These are phyloP conservation scores for Fusarium sp. DNA, from an alignment of 2,329 filamentous ascomycete genomes.

Conservation along the genomic window DNA sequence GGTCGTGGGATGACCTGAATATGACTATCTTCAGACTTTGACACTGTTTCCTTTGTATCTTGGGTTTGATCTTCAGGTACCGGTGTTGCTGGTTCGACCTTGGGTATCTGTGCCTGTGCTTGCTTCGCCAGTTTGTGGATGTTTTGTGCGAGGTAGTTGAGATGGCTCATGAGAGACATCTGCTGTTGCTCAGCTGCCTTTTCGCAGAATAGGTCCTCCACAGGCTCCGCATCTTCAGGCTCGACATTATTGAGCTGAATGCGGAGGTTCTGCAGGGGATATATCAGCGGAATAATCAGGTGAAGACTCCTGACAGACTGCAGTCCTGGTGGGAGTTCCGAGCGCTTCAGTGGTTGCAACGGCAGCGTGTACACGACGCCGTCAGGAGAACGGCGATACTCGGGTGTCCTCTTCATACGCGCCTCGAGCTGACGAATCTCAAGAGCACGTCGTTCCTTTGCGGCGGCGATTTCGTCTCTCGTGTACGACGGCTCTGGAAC, in stretches of 20 bases:
- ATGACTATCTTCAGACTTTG: constrained; percentile 64
- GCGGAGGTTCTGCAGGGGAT: constrained; percentile 75
- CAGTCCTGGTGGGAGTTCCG: constrained; percentile 69
- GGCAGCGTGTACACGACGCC: constrained; percentile 77
- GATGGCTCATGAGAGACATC: constrained; percentile 74
- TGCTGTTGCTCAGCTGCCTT: constrained; percentile 66
- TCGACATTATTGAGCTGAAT: constrained; percentile 73
- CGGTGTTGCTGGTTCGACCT: constrained; percentile 26
- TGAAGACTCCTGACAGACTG: constrained; percentile 71
- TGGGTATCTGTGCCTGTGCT: constrained; percentile 56
- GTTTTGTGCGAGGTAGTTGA: constrained; percentile 80
- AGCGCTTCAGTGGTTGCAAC: constrained; percentile 70
- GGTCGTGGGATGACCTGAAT: constrained; percentile 79
- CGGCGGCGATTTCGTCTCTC: constrained; percentile 68
- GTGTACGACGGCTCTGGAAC: constrained; percentile 63
- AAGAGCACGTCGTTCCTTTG: constrained; percentile 69
- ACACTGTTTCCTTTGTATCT: neutral
- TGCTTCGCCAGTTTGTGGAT: constrained; percentile 74
- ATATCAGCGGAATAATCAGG: constrained; percentile 75
- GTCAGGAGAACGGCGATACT: constrained; percentile 76
- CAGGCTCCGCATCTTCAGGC: constrained; percentile 66
- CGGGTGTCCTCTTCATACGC: constrained; percentile 73
- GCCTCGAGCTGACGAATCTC: constrained; percentile 80
- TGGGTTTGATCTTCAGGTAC: constrained; percentile 10
- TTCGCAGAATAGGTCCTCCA: constrained; percentile 73